Base-by-base conservation (phyloP, 1,284 basidiomycete genomes). In the Pseudozyma sp. region DNA sequence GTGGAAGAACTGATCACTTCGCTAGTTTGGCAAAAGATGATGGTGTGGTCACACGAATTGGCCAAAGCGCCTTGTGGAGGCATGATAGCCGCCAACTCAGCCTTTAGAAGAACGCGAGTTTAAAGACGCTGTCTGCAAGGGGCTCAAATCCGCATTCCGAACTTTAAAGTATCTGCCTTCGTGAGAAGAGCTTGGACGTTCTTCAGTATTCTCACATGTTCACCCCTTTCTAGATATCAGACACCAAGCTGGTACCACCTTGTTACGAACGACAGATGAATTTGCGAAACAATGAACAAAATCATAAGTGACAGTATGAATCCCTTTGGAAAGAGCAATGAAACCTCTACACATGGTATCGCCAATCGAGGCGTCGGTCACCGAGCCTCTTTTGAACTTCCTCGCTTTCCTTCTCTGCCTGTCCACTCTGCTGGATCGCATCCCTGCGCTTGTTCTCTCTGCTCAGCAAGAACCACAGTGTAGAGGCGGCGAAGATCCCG, bases 401-500 rank as follows among this genome's bases (percentile, higher is more conserved):
- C 6, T 64, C 45, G 5, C 13, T 16, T 16, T 43, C 31, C 36
- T 61, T 58, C 13, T 54, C 56, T n/a, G 21, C 3, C 19, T 35
- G 34, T 11, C 31, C 38, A 16, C 35, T 55, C 18, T 49, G 53
- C 35, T 63, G 59, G 16, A 60, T 34, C 14, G 43, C 54, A 42
- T 73, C 65, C 12, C 56, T 48, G 35, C 87, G 85, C 36, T 70
- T 78, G 69, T 91, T 91, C 80, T 89, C 89, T 19, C 86, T 81
- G 7, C 80, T 81, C 87, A 91, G 89, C 84, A 86, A 86, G 35
- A 84, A 83, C 86, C 87, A 89, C 7, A 91, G 86, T 56, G 87
- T 86, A 8, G 85, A 70, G 0, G 89, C 87, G 4, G 89, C 86
- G 5, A 86, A 65, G 3, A 88, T 86, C 0, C 89, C 87, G 61